phyloP scores from a whole-genome alignment of 1,284 basidiomycete species.

The Pyrrhoderma noxium region DNA sequence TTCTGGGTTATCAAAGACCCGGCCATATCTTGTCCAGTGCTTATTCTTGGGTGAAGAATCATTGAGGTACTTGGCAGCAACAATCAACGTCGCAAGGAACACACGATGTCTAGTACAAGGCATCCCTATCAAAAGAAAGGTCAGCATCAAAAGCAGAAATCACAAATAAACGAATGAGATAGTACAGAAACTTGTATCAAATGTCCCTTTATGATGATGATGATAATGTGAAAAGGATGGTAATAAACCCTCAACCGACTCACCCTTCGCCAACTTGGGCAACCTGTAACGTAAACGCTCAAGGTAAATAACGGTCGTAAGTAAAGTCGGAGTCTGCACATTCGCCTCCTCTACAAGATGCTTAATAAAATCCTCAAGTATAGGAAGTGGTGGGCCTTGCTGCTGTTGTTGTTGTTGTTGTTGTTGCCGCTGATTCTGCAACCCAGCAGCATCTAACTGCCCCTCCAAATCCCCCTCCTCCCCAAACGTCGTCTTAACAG shows the following conservation, averaged over 20 bases:
- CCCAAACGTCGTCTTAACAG: constrained; percentile 36
- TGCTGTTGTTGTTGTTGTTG: constrained; percentile 4
- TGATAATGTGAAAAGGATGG: too few relatives aligned
- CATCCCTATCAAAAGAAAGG: constrained; percentile 49
- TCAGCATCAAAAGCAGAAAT: constrained; percentile 15
- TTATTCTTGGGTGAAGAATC: constrained; percentile 94
- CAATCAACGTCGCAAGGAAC: constrained; percentile 93
- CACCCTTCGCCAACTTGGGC: constrained; percentile 82
- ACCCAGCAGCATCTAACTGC: too few relatives aligned
- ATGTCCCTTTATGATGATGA: too few relatives aligned
- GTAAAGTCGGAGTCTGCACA: constrained; percentile 87
- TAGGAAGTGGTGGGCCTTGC: constrained; percentile 41
- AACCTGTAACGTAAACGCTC: constrained; percentile 79
- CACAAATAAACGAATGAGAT: background rate
- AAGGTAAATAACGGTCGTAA: constrained; percentile 90
- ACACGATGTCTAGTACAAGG: constrained; percentile 91
- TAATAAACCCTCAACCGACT: too few relatives aligned
- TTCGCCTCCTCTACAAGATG: constrained; percentile 81
- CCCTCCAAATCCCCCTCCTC: constrained; percentile 20
- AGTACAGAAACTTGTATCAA: constrained; percentile 25
- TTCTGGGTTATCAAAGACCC: constrained; percentile 67
- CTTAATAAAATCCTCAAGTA: constrained; percentile 83
- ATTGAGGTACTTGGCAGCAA: constrained; percentile 96
- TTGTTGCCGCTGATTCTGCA: too few relatives aligned
- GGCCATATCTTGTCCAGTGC: constrained; percentile 83